phyloP scores from a whole-genome alignment of 2,329 filamentous ascomycete species.

The Penicillium sclerotiorum region DNA sequence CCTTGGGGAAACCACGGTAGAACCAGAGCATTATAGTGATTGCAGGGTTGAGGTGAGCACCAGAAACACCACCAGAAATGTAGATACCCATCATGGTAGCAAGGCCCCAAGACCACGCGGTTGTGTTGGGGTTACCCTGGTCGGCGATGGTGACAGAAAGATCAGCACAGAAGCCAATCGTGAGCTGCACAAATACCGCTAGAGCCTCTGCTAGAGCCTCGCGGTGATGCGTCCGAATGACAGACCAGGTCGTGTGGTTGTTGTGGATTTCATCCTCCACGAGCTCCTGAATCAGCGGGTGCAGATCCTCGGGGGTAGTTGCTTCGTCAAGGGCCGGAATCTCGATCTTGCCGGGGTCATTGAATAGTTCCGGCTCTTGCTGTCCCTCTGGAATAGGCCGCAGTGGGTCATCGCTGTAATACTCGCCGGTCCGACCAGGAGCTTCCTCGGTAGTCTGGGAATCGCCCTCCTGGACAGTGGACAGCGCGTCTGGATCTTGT shows the following conservation, averaged over 20 bases:
- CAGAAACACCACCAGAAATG: constrained; percentile 52
- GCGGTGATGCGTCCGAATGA: constrained; percentile 54
- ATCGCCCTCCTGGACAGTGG: constrained; percentile 27
- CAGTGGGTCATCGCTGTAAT: constrained; percentile 24
- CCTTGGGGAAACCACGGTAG: constrained; percentile 57
- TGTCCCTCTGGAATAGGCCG: constrained; percentile 23
- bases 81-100: constrained; percentile 57
- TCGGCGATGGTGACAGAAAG: constrained; percentile 46
- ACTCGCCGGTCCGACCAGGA: constrained; percentile 5
- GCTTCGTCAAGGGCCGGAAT: constrained; percentile 33
- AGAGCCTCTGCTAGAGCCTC: constrained; percentile 59
- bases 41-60: constrained; percentile 50
- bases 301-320: constrained; percentile 46
- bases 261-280: constrained; percentile 55
- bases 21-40: constrained; percentile 51
- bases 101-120: constrained; percentile 56
- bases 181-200: constrained; percentile 46
- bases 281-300: constrained; percentile 46
- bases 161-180: constrained; percentile 55
- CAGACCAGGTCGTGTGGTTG: constrained; percentile 51
- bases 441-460: constrained; percentile 15
- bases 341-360: constrained; percentile 14
- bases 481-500: constrained; percentile 21
- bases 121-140: constrained; percentile 48
- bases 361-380: constrained; percentile 6